Evolutionary conservation across 441 rosid species (phyloP).

Genomic region (Erodium trifolium): DNA sequence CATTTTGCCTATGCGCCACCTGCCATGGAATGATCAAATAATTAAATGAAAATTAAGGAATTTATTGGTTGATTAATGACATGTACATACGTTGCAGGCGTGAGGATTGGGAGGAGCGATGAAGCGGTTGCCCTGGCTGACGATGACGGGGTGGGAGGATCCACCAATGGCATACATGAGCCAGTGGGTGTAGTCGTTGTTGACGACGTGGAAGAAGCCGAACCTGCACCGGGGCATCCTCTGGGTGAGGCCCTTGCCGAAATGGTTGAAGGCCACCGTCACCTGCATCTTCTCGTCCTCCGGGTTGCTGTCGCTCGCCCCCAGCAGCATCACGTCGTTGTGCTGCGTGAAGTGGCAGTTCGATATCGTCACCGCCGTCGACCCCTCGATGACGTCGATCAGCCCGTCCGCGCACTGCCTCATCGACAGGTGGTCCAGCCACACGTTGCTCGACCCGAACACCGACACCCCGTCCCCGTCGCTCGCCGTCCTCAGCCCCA

Average conservation of each 20-base stretch:
- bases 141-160: slow-evolving; percentile 80
- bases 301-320: slow-evolving; percentile 20
- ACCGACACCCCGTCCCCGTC: slow-evolving; percentile 25
- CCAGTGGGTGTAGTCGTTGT: slow-evolving; percentile 87
- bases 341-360: slow-evolving; percentile 27
- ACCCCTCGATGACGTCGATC: slow-evolving; percentile 23
- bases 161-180: slow-evolving; percentile 97
- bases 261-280: slow-evolving; percentile 24
- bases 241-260: slow-evolving; percentile 38
- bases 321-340: slow-evolving; percentile 27
- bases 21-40: slow-evolving; percentile 43
- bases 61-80: too few species aligned
- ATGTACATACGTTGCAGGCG: slow-evolving; percentile 27
- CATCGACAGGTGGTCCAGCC: slow-evolving; percentile 35
- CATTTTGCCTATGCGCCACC: slow-evolving; percentile 39
- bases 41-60: too few species aligned
- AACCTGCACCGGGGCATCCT: slow-evolving; percentile 85
- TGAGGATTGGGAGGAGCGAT: slow-evolving; percentile 60
- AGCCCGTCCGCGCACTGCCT: slow-evolving; percentile 25
- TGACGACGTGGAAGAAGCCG: slow-evolving; percentile 86
- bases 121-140: slow-evolving; percentile 85
- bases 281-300: slow-evolving; percentile 23
- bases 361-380: slow-evolving; percentile 30
- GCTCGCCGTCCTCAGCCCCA: slow-evolving; percentile 17
- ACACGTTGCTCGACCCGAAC: slow-evolving; percentile 22